Percentiles rank a stretch among this genome's conserved stretches.
phyloP scores from a whole-genome alignment of 106 monocot genomes.

The Hemerocallis citrina region DNA sequence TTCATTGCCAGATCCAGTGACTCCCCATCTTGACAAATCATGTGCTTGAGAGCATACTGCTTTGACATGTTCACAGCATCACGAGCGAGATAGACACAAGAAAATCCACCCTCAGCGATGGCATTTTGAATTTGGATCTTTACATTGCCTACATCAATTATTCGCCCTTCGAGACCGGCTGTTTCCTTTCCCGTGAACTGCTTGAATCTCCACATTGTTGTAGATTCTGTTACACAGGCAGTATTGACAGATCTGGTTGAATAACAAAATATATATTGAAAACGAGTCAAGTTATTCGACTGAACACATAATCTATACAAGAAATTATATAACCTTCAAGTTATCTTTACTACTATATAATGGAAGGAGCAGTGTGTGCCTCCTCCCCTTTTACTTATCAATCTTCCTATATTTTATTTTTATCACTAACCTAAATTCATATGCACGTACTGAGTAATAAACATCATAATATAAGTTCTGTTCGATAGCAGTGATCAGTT shows the following conservation, averaged over 20 bases:
- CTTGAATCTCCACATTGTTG: constrained; percentile 78
- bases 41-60: constrained; percentile 91
- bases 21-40: constrained; percentile 79
- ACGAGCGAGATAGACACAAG: constrained; percentile 73
- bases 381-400: no score
- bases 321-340: no score
- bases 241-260: constrained; percentile 43
- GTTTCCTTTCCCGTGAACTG: constrained; percentile 64
- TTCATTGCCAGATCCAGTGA: constrained; percentile 64
- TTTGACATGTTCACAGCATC: constrained; percentile 51
- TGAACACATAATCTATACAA: no score
- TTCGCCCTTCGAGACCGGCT: constrained; percentile 68
- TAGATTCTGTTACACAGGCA: neutral
- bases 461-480: no score
- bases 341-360: no score
- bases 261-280: no score
- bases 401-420: no score
- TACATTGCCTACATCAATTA: constrained; percentile 55
- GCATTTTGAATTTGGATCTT: constrained; percentile 63
- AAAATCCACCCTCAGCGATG: constrained; percentile 93
- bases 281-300: no score
- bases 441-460: no score
- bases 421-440: no score
- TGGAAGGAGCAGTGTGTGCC: no score
- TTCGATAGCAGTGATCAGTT: no score